Evolutionary conservation across 495 filamentous ascomycete genomes (phyloP).

Genomic region (Talaromyces adpressus): DNA sequence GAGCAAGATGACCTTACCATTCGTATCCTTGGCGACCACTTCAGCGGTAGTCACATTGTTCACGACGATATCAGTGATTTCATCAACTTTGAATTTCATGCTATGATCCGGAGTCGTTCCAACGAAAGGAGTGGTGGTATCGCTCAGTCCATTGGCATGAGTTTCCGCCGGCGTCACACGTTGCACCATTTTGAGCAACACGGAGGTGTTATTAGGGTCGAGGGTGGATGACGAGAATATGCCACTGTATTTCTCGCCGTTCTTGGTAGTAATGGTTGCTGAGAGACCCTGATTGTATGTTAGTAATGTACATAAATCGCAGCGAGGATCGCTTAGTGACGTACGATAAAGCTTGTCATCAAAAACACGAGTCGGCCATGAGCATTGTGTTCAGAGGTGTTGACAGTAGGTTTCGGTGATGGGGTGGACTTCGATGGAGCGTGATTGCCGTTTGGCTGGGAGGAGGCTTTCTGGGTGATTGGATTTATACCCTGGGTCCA

Average conservation of each 20-base stretch:
- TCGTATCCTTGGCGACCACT: conserved; percentile 49
- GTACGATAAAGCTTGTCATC: conserved; percentile 56
- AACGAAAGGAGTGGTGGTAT: conserved; percentile 45
- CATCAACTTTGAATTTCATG: conserved; percentile 76
- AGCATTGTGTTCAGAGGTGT: conserved; percentile 54
- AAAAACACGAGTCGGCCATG: conserved; percentile 61
- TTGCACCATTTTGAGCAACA: conserved; percentile 78
- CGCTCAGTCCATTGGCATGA: conserved; percentile 50
- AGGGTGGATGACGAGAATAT: conserved; percentile 56
- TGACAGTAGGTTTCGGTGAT: conserved; percentile 35
- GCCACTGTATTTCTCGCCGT: conserved; percentile 67
- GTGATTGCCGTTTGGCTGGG: conserved; percentile 48
- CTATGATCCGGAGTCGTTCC: conserved; percentile 56
- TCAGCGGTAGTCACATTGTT: conserved; percentile 46
- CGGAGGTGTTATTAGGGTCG: conserved; percentile 51
- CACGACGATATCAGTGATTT: conserved; percentile 61
- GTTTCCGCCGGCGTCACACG: conserved; percentile 46
- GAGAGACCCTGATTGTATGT: conserved; percentile 51
- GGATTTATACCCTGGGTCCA: conserved; percentile 61
- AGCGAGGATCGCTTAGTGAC: conserved; percentile 17
- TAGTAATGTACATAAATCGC: conserved; percentile 13
- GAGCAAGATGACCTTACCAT: conserved; percentile 51
- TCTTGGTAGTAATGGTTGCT: conserved; percentile 60
- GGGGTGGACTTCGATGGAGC: conserved; percentile 26
- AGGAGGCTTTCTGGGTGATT: conserved; percentile 52